Percentiles rank a stretch among this genome's conserved stretches.
phyloP scores from a whole-genome alignment of 768 basidiomycete species.

The Clitopilus passeckerianus region DNA sequence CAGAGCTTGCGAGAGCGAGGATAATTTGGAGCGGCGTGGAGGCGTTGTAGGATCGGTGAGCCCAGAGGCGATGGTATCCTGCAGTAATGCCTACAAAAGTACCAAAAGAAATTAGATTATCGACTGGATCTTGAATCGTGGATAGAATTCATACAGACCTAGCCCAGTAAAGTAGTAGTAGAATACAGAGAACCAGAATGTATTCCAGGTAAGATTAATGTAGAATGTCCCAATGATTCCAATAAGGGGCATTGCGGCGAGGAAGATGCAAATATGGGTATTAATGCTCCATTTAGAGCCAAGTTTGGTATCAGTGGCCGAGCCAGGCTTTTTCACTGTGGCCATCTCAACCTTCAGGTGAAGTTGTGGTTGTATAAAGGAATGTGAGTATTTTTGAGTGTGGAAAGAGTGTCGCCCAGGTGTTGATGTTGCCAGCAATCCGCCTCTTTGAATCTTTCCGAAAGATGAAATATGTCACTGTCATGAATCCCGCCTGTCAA shows the following conservation, averaged over 20 bases:
- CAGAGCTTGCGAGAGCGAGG: slow-evolving; percentile 81
- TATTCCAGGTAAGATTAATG: slow-evolving; percentile 67
- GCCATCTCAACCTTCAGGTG: too few relatives aligned
- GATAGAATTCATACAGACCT: slow-evolving; percentile 38
- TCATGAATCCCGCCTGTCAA: too few relatives aligned
- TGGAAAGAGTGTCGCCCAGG: too few relatives aligned
- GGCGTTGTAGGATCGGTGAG: slow-evolving; percentile 94
- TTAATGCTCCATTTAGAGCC: slow-evolving; percentile 33
- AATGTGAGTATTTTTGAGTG: too few relatives aligned
- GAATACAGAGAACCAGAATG: slow-evolving; percentile 45
- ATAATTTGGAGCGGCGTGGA: slow-evolving; percentile 79
- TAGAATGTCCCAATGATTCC: slow-evolving; percentile 69
- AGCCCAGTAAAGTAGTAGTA: slow-evolving; percentile 55
- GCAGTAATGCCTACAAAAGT: slow-evolving; percentile 71
- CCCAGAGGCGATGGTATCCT: slow-evolving; percentile 97
- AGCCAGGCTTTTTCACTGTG: too few relatives aligned
- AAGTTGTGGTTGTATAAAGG: too few relatives aligned
- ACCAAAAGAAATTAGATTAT: too few relatives aligned
- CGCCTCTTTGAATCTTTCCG: too few relatives aligned
- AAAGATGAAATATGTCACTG: too few relatives aligned
- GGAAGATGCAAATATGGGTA: slow-evolving; percentile 71
- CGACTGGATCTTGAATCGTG: background rate
- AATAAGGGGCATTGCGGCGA: slow-evolving; percentile 69
- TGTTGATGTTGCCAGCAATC: too few relatives aligned
- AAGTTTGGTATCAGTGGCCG: too few relatives aligned